These are phyloP conservation scores for Paxillus involutus DNA, from an alignment of 768 basidiomycete species.

Conservation along the genomic window DNA sequence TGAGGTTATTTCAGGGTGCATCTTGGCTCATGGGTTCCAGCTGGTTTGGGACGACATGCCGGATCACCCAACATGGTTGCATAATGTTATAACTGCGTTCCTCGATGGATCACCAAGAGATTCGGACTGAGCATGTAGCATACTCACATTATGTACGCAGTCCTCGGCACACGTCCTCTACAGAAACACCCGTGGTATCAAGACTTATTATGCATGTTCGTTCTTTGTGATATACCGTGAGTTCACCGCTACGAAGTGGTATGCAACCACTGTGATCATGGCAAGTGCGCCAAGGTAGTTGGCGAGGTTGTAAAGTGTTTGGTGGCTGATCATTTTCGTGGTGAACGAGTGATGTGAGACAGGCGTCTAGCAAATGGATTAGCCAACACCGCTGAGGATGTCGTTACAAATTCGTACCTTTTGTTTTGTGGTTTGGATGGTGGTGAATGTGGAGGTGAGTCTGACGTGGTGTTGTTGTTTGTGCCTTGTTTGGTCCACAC, in stretches of 20 bases:
- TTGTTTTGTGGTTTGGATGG: slow-evolving; percentile 4
- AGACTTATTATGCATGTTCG: slow-evolving; percentile 17
- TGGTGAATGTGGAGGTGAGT: not conserved
- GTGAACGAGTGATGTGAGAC: not conserved
- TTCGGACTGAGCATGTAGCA: not conserved
- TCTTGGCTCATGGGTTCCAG: not conserved
- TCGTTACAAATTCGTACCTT: slow-evolving; percentile 13
- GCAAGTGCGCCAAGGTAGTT: slow-evolving; percentile 82
- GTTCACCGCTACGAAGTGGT: slow-evolving; percentile 91
- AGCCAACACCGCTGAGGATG: not conserved
- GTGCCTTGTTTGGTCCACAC: slow-evolving; percentile 32
- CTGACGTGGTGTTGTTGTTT: slow-evolving; percentile 23
- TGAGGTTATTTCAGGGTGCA: not conserved
- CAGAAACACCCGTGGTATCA: not conserved
- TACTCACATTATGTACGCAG: not conserved
- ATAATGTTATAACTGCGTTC: not conserved
- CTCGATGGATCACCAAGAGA: not conserved
- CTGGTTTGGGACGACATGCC: not conserved
- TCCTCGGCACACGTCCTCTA: not conserved
- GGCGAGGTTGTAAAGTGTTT: slow-evolving; percentile 78
- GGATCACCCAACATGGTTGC: not conserved
- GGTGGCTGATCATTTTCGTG: slow-evolving; percentile 70
- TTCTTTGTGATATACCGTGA: slow-evolving; percentile 44
- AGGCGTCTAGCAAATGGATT: slow-evolving; percentile 1
- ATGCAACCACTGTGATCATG: slow-evolving; percentile 85